A percentile compares a stretch with the other conserved stretches of the same genome.
Conservation (phyloP, 2,329 filamentous ascomycete genomes). For the Fusarium sp. region DNA sequence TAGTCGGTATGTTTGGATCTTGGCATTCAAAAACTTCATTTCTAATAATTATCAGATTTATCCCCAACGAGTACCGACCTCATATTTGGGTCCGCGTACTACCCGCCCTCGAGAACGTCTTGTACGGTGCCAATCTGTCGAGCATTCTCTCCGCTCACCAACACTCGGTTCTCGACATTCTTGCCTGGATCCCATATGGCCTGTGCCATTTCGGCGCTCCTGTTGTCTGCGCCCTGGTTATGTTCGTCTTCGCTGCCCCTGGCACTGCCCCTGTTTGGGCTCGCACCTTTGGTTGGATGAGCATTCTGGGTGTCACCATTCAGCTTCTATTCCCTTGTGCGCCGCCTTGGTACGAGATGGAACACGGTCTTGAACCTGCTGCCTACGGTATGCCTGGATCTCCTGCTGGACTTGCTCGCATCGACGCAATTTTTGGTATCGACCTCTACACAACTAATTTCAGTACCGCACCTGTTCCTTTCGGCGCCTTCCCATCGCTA, state of each 20-base stretch:
- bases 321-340: slow-evolving; percentile 94
- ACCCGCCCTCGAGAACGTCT: slow-evolving; percentile 93
- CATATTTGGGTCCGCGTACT: slow-evolving; percentile 96
- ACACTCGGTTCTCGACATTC: slow-evolving; percentile 82
- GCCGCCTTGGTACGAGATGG: slow-evolving; percentile 96
- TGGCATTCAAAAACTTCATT: background rate
- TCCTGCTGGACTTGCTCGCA: slow-evolving; percentile 87
- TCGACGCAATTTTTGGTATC: slow-evolving; percentile 90
- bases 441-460: slow-evolving; percentile 95
- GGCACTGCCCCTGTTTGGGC: slow-evolving; percentile 88
- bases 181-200: slow-evolving; percentile 95
- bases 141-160: slow-evolving; percentile 95
- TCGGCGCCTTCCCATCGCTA: slow-evolving; percentile 93
- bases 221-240: slow-evolving; percentile 78
- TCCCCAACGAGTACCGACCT: slow-evolving; percentile 87
- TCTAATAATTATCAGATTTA: slow-evolving; percentile 72
- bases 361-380: slow-evolving; percentile 89
- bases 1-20: slow-evolving; percentile 76
- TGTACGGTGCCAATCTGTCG: slow-evolving; percentile 95
- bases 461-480: slow-evolving; percentile 89
- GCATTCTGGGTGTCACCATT: slow-evolving; percentile 86
- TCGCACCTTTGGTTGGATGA: slow-evolving; percentile 91
- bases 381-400: slow-evolving; percentile 93
- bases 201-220: slow-evolving; percentile 91
- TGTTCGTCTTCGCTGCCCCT: slow-evolving; percentile 91